Base-by-base conservation (phyloP, 331 rosid species). In the Telfairia occidentalis region DNA sequence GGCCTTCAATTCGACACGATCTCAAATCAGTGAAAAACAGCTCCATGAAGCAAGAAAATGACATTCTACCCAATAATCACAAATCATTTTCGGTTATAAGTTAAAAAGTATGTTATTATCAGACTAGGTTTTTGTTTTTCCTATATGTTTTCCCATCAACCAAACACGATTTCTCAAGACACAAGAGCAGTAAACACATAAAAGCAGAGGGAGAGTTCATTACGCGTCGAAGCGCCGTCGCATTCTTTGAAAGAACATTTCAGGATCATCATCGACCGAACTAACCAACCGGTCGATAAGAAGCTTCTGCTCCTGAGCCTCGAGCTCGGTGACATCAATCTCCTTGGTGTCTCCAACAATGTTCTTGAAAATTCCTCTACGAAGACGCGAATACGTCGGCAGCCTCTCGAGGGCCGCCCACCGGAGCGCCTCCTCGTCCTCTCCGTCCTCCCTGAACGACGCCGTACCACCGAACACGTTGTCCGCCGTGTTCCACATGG, bases 391-490 rank as follows among this genome's bases (percentile, higher is more conserved):
- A 70, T 94, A 94, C 0, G 98, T 94, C 0, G 98, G 97, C 9
- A 94, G 80, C 74, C 97, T 81, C 89, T 94, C 93, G 11, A 94
- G 82, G 50, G 97, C 98, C 10, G 98, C 98, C 98, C 98, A 94
- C 52, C 93, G 96, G 37, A 94, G 89, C 13, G 88, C 98, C 82
- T 88, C 96, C 78, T 89, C 96, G 1, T 94, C 98, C 7, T 88
- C 96, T 0, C 82, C 90, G 2, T 60, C 79, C 73, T 81, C 94
- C 52, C 88, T 48, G 7, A 88, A 87, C 59, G 98, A 87, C 55
- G 83, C 60, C 79, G 96, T 54, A 59, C 96, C 57, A 15, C 83
- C 81, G 58, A 94, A 94, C 45, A 85, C 92, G 58, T 91, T 90
- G 76, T 88, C 88, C 67, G 90, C 84, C 61, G 97, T 84, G 92